A percentile compares a stretch with the other conserved stretches of the same genome.
These are phyloP conservation scores for Cladosporium velox DNA, from an alignment of 2,329 filamentous ascomycete genomes.

Conservation along the genomic window DNA sequence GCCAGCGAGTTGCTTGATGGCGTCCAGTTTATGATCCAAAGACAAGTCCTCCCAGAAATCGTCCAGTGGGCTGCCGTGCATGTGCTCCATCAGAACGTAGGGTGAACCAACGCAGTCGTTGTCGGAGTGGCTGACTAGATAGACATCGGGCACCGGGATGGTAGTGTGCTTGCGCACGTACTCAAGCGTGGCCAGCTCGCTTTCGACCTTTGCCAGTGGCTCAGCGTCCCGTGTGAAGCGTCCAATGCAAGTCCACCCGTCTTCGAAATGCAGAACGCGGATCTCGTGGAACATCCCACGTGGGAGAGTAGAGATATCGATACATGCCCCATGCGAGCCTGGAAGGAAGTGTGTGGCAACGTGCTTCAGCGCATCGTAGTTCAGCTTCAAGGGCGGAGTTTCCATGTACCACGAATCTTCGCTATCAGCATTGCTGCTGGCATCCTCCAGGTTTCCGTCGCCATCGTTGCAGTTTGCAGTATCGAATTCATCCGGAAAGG, in stretches of 20 bases:
- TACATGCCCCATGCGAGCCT: neutral
- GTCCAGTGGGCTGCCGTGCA: neutral
- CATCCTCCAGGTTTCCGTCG: too few species aligned
- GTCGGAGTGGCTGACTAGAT: constrained; percentile 13
- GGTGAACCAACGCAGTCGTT: constrained; percentile 23
- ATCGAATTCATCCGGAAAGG: too few species aligned
- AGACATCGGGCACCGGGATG: neutral
- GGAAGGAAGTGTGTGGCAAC: neutral
- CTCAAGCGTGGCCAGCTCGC: constrained; percentile 22
- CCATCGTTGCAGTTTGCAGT: too few species aligned
- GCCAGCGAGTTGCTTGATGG: neutral
- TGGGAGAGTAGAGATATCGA: neutral
- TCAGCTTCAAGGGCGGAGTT: neutral
- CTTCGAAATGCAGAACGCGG: neutral
- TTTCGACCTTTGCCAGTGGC: neutral
- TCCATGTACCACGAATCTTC: neutral
- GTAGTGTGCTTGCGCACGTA: neutral
- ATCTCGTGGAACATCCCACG: neutral
- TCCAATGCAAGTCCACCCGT: neutral
- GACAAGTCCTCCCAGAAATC: neutral
- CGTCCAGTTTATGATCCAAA: neutral
- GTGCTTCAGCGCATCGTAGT: neutral
- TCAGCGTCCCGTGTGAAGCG: neutral
- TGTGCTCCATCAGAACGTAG: constrained; percentile 24
- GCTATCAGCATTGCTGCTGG: neutral